phyloP scores from a whole-genome alignment of 2,329 filamentous ascomycete species.

The Lachnellula hyalina region DNA sequence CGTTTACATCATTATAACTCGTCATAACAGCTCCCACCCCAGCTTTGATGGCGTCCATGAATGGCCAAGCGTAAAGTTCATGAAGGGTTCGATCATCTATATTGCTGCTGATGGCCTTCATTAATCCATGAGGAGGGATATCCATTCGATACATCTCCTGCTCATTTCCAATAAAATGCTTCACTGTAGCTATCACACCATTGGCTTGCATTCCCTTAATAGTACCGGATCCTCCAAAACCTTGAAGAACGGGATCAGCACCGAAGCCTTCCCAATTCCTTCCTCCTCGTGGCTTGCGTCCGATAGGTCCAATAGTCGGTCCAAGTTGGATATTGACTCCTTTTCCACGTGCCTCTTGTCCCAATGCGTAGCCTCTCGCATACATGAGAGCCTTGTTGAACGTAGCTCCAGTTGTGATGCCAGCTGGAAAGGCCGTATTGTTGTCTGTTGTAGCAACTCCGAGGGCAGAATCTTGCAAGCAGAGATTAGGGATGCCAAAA shows the following conservation, averaged over 20 bases:
- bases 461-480: constrained; percentile 65
- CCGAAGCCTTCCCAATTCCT: constrained; percentile 75
- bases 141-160: constrained; percentile 31
- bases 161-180: constrained; percentile 52
- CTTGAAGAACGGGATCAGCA: constrained; percentile 61
- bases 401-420: constrained; percentile 71
- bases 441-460: constrained; percentile 70
- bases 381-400: constrained; percentile 70
- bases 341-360: constrained; percentile 67
- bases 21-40: constrained; percentile 81
- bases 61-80: constrained; percentile 57
- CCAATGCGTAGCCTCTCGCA: constrained; percentile 60
- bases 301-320: constrained; percentile 61
- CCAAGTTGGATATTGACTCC: constrained; percentile 68
- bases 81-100: constrained; percentile 57
- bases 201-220: constrained; percentile 52
- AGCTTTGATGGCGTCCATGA: constrained; percentile 54
- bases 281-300: constrained; percentile 66
- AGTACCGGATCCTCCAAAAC: constrained; percentile 43
- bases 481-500: constrained; percentile 67
- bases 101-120: constrained; percentile 38
- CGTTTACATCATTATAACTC: constrained; percentile 67
- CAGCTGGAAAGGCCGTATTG: constrained; percentile 71
- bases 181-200: constrained; percentile 51
- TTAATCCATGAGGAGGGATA: constrained; percentile 28